Evolutionary conservation across 495 filamentous ascomycete species (phyloP), one percentile per base, ranked within the genome.

Genomic region (Penicillium argentinense): DNA sequence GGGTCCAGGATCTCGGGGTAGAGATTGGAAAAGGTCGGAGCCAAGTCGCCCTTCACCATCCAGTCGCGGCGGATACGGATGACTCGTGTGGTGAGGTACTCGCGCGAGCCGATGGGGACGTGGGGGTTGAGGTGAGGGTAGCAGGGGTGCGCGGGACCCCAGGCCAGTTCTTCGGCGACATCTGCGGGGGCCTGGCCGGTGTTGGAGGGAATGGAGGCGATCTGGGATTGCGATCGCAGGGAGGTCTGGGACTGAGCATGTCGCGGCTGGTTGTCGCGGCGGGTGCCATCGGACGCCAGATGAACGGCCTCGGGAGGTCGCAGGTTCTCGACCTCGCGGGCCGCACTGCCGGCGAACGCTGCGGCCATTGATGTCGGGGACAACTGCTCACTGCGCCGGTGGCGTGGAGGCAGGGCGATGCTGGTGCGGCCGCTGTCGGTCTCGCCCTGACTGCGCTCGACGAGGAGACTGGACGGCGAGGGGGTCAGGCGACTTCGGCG

Each of bases 1-100:
- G 91, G 89, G 49, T 95, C 89, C 9, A 99, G 71, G 44, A 97
- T 95, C 54, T 97, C 93, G 0, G 93, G 93, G 53, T 97, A 99
- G 1, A 96, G 77, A 51, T 96, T 96, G 5, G 88, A 91, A 58
- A 91, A 97, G 0, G 88, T 87, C 13, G 93, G 93, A 6, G 91
- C 90, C n/a, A 96, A 72, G 63, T 99, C 93, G 4, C 91, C 95
- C 30, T 80, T 78, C 16, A 88, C 62, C 76, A 97, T 85, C 87
- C 90, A 99, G 63, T 97, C 93, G 18, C 93, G 77, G 18, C 81
- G 77, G 40, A 99, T 85, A 1, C 93, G 86, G 60, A 99, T 97
- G 41, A 99, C 85, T 47, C 91, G 83, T 12, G 93, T 99, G 5
- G 72, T 81, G 32, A 75, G 65, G 56, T 85, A 86, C 51, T 95